A percentile compares a stretch with the other conserved stretches of the same genome.
Conservation (phyloP, 2,329 filamentous ascomycete genomes). For the Cadophora sp. region DNA sequence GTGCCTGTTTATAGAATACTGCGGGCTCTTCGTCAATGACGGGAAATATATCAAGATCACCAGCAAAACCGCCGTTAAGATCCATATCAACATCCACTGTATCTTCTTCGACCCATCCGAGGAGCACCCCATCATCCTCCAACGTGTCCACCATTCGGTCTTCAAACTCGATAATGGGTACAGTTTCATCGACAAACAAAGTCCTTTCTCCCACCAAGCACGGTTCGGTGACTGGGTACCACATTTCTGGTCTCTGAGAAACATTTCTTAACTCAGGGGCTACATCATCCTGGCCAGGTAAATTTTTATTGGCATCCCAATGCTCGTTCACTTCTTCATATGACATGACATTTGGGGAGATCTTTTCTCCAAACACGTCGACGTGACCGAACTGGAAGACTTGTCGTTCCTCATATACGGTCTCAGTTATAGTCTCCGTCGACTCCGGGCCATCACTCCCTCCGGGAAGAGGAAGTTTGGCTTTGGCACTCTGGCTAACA, state of each 20-base stretch:
- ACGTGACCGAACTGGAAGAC: neutral
- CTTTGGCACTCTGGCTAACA: neutral
- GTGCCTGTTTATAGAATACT: neutral
- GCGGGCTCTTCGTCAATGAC: constrained; percentile 12
- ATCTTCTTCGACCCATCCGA: constrained; percentile 7
- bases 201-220: constrained; percentile 7
- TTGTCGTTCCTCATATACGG: constrained; percentile 9
- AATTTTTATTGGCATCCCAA: neutral
- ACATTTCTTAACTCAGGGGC: neutral
- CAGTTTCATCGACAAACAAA: constrained; percentile 5
- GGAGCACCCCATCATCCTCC: constrained; percentile 2
- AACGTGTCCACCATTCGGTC: neutral
- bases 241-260: constrained; percentile 15
- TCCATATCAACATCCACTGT: neutral
- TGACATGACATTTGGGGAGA: constrained; percentile 3
- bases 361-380: neutral
- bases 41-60: neutral
- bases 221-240: constrained; percentile 11
- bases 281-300: neutral
- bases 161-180: constrained; percentile 8
- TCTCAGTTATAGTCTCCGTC: constrained; percentile 7
- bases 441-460: neutral
- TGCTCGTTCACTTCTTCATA: constrained; percentile 1
- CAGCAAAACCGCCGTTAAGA: neutral
- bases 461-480: neutral